These are phyloP conservation scores for Trichoderma reesei DNA, from an alignment of 495 filamentous ascomycete species.

Conservation along the genomic window DNA sequence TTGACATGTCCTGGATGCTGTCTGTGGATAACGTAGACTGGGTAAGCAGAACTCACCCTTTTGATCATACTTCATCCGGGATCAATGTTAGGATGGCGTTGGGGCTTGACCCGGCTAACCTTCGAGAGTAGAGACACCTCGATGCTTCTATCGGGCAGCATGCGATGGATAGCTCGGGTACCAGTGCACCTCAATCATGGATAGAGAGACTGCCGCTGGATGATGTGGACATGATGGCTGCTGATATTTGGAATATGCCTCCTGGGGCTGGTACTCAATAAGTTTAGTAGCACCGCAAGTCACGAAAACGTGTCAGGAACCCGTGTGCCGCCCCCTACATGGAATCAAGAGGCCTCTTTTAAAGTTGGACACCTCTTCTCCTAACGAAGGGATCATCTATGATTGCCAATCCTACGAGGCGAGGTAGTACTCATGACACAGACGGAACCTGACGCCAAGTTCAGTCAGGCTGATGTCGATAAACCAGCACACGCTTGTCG, in stretches of 20 bases:
- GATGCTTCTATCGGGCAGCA: conserved; percentile 5
- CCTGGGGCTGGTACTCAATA: neutral
- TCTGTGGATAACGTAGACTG: conserved; percentile 9
- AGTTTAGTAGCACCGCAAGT: neutral
- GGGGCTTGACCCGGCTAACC: too few species aligned
- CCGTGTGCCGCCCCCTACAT: neutral
- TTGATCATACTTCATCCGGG: neutral
- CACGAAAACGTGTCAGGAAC: too few species aligned
- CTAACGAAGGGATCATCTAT: neutral
- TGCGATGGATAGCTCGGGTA: neutral
- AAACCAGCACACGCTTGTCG: too few species aligned
- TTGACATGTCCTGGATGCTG: conserved; percentile 9
- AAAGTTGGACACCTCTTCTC: too few species aligned
- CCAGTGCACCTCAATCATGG: neutral
- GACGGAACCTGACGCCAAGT: too few species aligned
- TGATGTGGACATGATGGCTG: neutral
- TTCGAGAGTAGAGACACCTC: neutral
- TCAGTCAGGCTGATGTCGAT: too few species aligned
- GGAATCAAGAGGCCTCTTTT: too few species aligned
- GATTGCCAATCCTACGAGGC: too few species aligned
- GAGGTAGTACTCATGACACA: too few species aligned
- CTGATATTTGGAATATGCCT: neutral
- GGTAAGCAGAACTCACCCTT: neutral
- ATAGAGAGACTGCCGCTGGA: neutral
- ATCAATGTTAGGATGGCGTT: too few species aligned